phyloP scores from a whole-genome alignment of 345 rosid species.

The Camelina hispida region DNA sequence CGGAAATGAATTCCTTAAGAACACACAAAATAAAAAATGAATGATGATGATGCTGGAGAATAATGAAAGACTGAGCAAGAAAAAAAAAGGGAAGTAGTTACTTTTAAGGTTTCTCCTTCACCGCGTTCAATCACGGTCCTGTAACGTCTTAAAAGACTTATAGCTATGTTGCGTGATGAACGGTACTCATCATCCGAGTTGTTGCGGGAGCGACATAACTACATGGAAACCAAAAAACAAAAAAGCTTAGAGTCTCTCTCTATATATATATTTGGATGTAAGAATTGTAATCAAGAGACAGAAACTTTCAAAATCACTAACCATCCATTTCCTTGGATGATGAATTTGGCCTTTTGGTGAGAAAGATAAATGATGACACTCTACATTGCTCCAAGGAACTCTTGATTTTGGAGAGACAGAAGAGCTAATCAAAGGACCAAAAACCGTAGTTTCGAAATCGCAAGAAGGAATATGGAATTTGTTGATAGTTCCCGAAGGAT shows the following conservation, averaged over 20 bases:
- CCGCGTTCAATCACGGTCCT: slow-evolving; percentile 86
- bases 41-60: slow-evolving; percentile 15
- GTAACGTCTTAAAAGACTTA: slow-evolving; percentile 83
- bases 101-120: slow-evolving; percentile 91
- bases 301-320: slow-evolving; percentile 35
- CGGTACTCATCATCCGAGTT: slow-evolving; percentile 77
- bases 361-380: slow-evolving; percentile 42
- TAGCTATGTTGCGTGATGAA: slow-evolving; percentile 86
- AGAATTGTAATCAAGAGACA: slow-evolving; percentile 12
- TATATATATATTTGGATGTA: not conserved
- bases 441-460: slow-evolving; percentile 34
- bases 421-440: slow-evolving; percentile 40
- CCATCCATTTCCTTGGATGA: slow-evolving; percentile 64
- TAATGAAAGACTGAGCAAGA: not conserved
- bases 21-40: slow-evolving; percentile 11
- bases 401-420: slow-evolving; percentile 40
- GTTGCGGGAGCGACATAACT: slow-evolving; percentile 61
- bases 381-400: slow-evolving; percentile 41
- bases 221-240: not conserved
- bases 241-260: not conserved
- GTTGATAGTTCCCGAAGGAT: slow-evolving; percentile 52
- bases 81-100: slow-evolving; percentile 26
- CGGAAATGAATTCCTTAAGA: slow-evolving; percentile 76
- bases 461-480: slow-evolving; percentile 34
- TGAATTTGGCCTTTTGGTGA: slow-evolving; percentile 49